Evolutionary conservation across 2,329 filamentous ascomycete genomes (phyloP).

Genomic region (Aspergillus sclerotialis): DNA sequence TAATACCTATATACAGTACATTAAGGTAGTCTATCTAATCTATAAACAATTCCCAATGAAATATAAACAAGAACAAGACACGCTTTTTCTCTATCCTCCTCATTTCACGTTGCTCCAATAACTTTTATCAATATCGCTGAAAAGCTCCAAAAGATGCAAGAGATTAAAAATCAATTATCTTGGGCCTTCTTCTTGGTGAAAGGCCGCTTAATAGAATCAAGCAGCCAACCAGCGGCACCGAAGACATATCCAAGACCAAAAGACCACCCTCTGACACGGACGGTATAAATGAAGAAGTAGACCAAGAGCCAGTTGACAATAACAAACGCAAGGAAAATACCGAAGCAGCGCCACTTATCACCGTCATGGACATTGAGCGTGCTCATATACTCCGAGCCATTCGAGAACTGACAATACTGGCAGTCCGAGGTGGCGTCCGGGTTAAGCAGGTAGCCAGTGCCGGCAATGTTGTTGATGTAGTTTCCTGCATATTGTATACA

Average conservation of each 20-base stretch:
- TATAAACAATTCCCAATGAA: too few species aligned
- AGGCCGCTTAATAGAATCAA: conserved; percentile 24
- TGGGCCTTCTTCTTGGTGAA: conserved; percentile 17
- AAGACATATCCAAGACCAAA: conserved; percentile 61
- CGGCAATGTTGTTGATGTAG: conserved; percentile 46
- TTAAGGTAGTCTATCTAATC: too few species aligned
- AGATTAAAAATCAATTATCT: neutral
- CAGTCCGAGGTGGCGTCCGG: conserved; percentile 52
- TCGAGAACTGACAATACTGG: conserved; percentile 61
- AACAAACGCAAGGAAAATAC: conserved; percentile 65
- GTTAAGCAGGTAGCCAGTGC: conserved; percentile 58
- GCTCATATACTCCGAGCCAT: conserved; percentile 60
- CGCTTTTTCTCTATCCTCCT: too few species aligned
- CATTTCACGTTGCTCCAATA: too few species aligned
- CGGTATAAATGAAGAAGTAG: conserved; percentile 71
- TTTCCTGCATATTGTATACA: conserved; percentile 58
- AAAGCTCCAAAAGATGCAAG: too few species aligned
- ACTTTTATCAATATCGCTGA: too few species aligned
- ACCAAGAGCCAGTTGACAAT: conserved; percentile 65
- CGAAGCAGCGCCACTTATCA: conserved; percentile 68
- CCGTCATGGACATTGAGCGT: conserved; percentile 48
- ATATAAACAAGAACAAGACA: too few species aligned
- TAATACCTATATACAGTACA: too few species aligned
- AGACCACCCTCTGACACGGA: conserved; percentile 61
- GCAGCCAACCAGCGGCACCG: conserved; percentile 36